phyloP scores from a whole-genome alignment of 1,139 yeast species.

The Magnusiomyces starmeri region DNA sequence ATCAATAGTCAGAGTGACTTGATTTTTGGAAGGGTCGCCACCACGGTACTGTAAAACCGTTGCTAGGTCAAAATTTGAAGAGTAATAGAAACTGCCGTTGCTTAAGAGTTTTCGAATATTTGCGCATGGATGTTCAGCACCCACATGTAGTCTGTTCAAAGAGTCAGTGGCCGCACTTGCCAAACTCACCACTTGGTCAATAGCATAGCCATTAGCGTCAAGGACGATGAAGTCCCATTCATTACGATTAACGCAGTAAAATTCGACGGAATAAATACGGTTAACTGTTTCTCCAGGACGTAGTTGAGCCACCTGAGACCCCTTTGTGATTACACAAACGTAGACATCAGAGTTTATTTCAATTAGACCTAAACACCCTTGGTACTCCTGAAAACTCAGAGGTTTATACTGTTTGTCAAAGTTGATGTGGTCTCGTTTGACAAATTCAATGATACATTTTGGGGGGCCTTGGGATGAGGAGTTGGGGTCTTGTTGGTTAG shows the following conservation, averaged over 20 bases:
- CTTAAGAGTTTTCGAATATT: conserved; percentile 69
- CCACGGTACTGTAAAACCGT: conserved; percentile 61
- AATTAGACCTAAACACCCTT: conserved; percentile 82
- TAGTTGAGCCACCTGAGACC: conserved; percentile 76
- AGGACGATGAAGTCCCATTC: conserved; percentile 76
- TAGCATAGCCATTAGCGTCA: conserved; percentile 58
- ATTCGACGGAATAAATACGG: conserved; percentile 76
- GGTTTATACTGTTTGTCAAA: conserved; percentile 26
- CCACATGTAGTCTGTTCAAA: conserved; percentile 24
- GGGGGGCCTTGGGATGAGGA: conserved; percentile 13
- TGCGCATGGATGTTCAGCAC: conserved; percentile 69
- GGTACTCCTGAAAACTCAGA: conserved; percentile 51
- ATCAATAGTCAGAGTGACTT: conserved; percentile 39
- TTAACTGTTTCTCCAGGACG: conserved; percentile 72
- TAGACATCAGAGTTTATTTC: conserved; percentile 59
- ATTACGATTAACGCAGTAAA: conserved; percentile 61
- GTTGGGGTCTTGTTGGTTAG: conserved; percentile 9
- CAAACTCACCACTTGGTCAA: conserved; percentile 23
- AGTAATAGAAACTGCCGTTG: conserved; percentile 87
- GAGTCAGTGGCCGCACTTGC: conserved; percentile 22
- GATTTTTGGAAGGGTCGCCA: conserved; percentile 23
- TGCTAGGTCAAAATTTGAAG: conserved; percentile 87
- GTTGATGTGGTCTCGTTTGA: conserved; percentile 28
- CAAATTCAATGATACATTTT: conserved; percentile 37
- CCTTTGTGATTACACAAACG: conserved; percentile 72